Evolutionary conservation across 1,139 yeast genomes (phyloP).

Genomic region (Candida pseudoviswanathii): DNA sequence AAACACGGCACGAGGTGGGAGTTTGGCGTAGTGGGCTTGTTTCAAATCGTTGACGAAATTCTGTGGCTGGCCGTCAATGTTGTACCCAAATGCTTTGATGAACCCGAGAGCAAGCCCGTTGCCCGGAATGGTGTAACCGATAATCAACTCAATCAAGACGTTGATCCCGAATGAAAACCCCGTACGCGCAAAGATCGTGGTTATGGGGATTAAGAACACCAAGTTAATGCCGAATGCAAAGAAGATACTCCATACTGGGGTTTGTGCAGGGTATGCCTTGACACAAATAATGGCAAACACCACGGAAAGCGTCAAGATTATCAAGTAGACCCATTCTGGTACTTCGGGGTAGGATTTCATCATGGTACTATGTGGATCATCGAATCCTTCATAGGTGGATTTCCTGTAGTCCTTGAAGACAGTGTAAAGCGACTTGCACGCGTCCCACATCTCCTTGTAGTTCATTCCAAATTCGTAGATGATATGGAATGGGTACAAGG

Average conservation of each 20-base stretch:
- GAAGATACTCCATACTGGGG: conserved; percentile 62
- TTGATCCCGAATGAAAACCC: conserved; percentile 56
- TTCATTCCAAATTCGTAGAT: conserved; percentile 43
- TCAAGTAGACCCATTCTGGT: conserved; percentile 61
- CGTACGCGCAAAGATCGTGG: conserved; percentile 46
- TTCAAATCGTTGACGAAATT: conserved; percentile 56
- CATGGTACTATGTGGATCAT: conserved; percentile 60
- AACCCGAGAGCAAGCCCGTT: conserved; percentile 60
- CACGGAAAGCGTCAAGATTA: conserved; percentile 48
- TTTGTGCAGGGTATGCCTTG: conserved; percentile 47
- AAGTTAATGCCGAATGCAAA: conserved; percentile 57
- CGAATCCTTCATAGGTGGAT: conserved; percentile 21
- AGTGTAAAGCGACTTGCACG: conserved; percentile 13
- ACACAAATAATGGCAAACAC: conserved; percentile 53
- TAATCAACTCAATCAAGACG: conserved; percentile 58
- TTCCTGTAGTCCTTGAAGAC: conserved; percentile 13
- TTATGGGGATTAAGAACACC: conserved; percentile 58
- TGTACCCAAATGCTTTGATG: conserved; percentile 56
- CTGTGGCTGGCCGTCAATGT: conserved; percentile 61
- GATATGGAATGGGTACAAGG: conserved; percentile 59
- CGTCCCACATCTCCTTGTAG: conserved; percentile 22
- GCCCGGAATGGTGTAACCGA: conserved; percentile 66
- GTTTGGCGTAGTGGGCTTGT: conserved; percentile 60
- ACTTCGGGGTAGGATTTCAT: conserved; percentile 60
- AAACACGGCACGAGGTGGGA: conserved; percentile 62